Evolutionary conservation across 2,329 filamentous ascomycete genomes (phyloP).

Genomic region (Botrytis aclada): DNA sequence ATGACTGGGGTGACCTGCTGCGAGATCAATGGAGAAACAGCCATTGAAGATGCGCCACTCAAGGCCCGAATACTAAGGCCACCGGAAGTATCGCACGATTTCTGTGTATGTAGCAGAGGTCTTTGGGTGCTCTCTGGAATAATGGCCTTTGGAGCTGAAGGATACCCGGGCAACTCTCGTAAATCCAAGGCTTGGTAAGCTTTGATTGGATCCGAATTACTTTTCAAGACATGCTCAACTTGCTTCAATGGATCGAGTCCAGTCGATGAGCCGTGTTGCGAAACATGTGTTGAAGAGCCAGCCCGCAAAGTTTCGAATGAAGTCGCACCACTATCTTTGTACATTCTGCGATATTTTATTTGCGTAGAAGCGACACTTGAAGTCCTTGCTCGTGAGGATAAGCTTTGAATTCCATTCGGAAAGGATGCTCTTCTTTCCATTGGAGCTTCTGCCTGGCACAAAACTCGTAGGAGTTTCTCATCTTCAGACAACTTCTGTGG

Average conservation of each 20-base stretch:
- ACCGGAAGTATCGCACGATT: background rate
- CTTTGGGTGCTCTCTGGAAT: background rate
- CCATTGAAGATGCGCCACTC: background rate
- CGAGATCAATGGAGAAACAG: background rate
- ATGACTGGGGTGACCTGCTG: background rate
- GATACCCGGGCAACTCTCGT: conserved; percentile 3
- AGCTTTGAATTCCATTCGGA: background rate
- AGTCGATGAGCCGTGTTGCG: background rate
- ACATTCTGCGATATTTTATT: background rate
- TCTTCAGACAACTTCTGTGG: background rate
- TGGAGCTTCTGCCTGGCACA: background rate
- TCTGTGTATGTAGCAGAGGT: background rate
- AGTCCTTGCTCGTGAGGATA: background rate
- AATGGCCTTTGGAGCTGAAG: background rate
- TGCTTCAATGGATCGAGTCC: background rate
- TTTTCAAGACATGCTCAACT: background rate
- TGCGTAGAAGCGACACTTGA: background rate
- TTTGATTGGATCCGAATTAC: background rate
- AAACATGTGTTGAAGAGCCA: background rate
- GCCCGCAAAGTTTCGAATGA: background rate
- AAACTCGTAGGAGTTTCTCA: background rate
- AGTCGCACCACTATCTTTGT: background rate
- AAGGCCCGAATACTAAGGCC: background rate
- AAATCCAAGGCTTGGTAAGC: background rate
- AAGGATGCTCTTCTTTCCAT: conserved; percentile 1